Percentiles rank a stretch among this genome's conserved stretches.
Evolutionary conservation across 805 yeast species (phyloP).

Genomic region (Clavispora vitiphila): DNA sequence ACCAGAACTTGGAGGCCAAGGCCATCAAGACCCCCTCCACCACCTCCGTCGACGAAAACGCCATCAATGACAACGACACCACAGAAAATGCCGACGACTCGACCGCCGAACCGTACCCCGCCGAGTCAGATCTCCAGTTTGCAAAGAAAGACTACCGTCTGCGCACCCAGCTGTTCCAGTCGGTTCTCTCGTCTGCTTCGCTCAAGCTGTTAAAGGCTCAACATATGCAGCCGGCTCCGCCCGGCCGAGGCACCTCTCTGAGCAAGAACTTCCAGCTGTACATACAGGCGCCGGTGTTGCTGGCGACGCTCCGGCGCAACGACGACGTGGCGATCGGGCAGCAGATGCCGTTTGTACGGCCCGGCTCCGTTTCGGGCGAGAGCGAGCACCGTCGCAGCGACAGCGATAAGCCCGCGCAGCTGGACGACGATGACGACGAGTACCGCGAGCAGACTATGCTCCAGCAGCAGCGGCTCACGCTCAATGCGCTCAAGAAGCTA

Average conservation of each 20-base stretch:
- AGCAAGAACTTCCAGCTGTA: constrained; percentile 38
- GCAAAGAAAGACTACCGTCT: constrained; percentile 35
- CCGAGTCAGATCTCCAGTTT: constrained; percentile 22
- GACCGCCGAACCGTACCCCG: constrained; percentile 2
- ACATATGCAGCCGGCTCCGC: constrained; percentile 10
- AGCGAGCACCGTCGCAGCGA: constrained; percentile 15
- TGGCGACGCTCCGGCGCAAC: constrained; percentile 26
- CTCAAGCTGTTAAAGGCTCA: constrained; percentile 34
- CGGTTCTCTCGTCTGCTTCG: constrained; percentile 41
- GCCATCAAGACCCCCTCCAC: too few relatives aligned
- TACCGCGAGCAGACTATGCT: constrained; percentile 33
- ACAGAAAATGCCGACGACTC: not conserved
- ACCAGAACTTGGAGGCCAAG: too few relatives aligned
- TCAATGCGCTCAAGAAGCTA: constrained; percentile 39
- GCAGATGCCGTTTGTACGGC: constrained; percentile 34
- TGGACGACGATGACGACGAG: constrained; percentile 17
- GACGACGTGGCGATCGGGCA: constrained; percentile 39
- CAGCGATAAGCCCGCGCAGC: not conserved
- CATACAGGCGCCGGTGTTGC: constrained; percentile 43
- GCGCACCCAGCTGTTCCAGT: constrained; percentile 40
- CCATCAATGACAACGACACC: not conserved
- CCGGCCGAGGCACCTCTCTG: constrained; percentile 10
- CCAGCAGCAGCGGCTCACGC: constrained; percentile 39
- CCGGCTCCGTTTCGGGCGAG: constrained; percentile 1
- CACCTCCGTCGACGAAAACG: not conserved